Percentiles rank a stretch among this genome's conserved stretches.
Evolutionary conservation across 1,284 basidiomycete genomes (phyloP).

Genomic region (Meira nashicola): DNA sequence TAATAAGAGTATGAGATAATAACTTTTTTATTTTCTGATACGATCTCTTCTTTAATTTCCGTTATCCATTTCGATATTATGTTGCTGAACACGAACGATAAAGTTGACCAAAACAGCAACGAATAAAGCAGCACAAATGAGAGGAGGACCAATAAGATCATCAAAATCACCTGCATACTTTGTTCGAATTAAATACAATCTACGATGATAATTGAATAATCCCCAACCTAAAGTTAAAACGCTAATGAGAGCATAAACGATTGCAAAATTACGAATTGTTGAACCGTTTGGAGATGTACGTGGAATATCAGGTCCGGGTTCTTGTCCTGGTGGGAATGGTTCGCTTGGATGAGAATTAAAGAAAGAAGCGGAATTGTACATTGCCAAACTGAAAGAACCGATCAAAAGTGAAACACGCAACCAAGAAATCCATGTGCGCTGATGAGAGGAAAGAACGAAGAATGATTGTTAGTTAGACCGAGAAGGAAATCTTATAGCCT

Average conservation of each 20-base stretch:
- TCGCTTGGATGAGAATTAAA: slow-evolving; percentile 33
- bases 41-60: background rate
- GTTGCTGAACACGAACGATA: slow-evolving; percentile 29
- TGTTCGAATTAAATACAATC: slow-evolving; percentile 83
- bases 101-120: slow-evolving; percentile 50
- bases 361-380: slow-evolving; percentile 73
- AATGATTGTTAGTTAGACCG: slow-evolving; percentile 4
- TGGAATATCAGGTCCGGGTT: slow-evolving; percentile 10
- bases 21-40: no score
- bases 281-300: slow-evolving; percentile 57
- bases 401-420: slow-evolving; percentile 78
- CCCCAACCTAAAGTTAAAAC: slow-evolving; percentile 64
- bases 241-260: slow-evolving; percentile 71
- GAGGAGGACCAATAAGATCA: slow-evolving; percentile 48
- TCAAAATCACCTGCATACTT: slow-evolving; percentile 81
- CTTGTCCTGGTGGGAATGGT: slow-evolving; percentile 6
- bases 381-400: slow-evolving; percentile 76
- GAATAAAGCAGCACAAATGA: slow-evolving; percentile 47
- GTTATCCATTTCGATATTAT: background rate
- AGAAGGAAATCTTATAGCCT: background rate
- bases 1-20: no score
- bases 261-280: slow-evolving; percentile 73
- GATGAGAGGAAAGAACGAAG: background rate
- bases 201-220: slow-evolving; percentile 77
- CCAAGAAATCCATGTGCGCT: slow-evolving; percentile 76